Evolutionary conservation across 345 rosid species (phyloP).

Genomic region (Turritis glabra): DNA sequence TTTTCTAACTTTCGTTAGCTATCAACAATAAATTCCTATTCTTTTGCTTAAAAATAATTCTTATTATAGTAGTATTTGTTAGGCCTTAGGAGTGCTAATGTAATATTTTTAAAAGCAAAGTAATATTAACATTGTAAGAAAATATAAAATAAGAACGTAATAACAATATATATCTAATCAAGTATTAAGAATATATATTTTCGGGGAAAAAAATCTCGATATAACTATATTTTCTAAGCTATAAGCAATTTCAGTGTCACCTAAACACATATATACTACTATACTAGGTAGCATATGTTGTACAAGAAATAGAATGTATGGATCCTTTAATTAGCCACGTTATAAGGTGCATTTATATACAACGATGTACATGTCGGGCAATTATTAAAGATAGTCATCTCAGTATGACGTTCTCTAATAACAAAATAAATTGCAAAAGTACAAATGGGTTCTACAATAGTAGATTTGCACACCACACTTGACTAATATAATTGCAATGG

Average conservation of each 20-base stretch:
- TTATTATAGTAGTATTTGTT: no score
- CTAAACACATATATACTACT: background rate
- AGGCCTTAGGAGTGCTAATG: no score
- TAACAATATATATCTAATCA: background rate
- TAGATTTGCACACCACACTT: conserved; percentile 13
- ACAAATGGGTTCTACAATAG: conserved; percentile 23
- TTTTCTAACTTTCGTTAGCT: no score
- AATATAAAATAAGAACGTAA: no score
- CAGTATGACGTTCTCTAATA: background rate
- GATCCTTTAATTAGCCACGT: conserved; percentile 13
- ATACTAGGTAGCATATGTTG: background rate
- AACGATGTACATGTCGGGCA: conserved; percentile 20
- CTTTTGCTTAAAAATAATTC: no score
- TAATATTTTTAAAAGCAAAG: no score
- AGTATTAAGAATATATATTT: background rate
- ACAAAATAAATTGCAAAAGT: conserved; percentile 22
- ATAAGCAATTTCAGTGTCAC: background rate
- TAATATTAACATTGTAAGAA: no score
- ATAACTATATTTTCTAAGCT: background rate
- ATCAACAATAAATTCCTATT: background rate
- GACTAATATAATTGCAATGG: background rate
- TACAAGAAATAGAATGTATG: background rate
- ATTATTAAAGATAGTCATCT: conserved; percentile 12
- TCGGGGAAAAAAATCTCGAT: background rate
- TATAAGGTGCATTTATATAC: conserved; percentile 13